Evolutionary conservation across 148 eudicot genomes (phyloP), one percentile per base, ranked within the genome.

Genomic region (Nepenthes gracilis): DNA sequence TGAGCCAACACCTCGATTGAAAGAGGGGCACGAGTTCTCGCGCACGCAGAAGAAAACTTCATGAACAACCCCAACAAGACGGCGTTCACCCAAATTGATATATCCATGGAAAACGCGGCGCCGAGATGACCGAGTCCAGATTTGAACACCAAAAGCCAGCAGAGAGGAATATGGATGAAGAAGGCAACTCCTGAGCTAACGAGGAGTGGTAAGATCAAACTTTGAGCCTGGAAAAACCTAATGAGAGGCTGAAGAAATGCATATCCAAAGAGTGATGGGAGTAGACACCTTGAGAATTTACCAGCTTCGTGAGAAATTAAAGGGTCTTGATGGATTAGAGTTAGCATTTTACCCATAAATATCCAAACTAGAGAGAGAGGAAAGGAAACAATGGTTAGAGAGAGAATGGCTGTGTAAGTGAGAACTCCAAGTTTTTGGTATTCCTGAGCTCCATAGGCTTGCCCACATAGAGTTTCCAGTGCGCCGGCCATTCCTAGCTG

Each of bases 381-480:
- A 37, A 81, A 33, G 38, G 77, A 78, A 12, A 71, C 71, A 1
- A 71, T 15, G 37, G 72, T 45, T 10, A 78, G 80, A 12, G 80
- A 70, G 4, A 78, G 32, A 32, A 67, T 73, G 47, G 72, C 76
- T 13, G 80, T 74, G 54, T 72, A 78, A 8, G 76, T 68, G 54
- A 61, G 73, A 23, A 58, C 65, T 40, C 83, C 86, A 1, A 81
- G 69, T 56, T 62, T 73, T 57, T 68, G 54, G 51, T 78, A 75
- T 53, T 81, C 80, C 10, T 73, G 57, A 14, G 86, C 86, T 54
- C 86, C 86, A 63, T 75, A 75, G 2, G 86, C 83, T 75, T 81
- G 86, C 35, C 83, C 86, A 60, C 86, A 74, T 36, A 81, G 61
- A 9, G 86, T 81, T 9, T 81, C 85, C 57, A 81, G 64, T 9